These are phyloP conservation scores for Paecilomyces variotii DNA, from an alignment of 2,329 filamentous ascomycete genomes.

Conservation along the genomic window DNA sequence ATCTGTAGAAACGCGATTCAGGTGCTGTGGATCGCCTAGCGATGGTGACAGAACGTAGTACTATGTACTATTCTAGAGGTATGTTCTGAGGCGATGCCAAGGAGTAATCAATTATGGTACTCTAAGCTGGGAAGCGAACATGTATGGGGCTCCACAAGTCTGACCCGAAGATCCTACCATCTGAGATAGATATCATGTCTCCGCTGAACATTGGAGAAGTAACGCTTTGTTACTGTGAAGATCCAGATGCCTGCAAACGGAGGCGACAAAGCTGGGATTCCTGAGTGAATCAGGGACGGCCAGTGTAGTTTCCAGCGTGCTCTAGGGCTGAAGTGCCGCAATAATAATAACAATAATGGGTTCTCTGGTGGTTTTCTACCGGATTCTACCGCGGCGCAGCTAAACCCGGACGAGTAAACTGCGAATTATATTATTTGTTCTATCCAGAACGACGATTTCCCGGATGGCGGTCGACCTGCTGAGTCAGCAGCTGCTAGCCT, in stretches of 20 bases:
- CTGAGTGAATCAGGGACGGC: too few relatives aligned
- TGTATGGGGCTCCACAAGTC: not conserved
- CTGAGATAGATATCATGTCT: not conserved
- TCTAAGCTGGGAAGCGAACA: not conserved
- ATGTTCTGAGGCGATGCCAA: not conserved
- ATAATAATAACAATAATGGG: not conserved
- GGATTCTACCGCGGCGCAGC: not conserved
- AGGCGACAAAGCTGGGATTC: not conserved
- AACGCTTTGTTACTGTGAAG: not conserved
- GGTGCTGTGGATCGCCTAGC: not conserved
- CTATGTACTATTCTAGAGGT: too few relatives aligned
- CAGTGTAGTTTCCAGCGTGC: not conserved
- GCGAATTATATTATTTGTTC: not conserved
- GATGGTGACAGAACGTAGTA: not conserved
- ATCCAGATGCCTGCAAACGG: not conserved
- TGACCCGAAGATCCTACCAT: not conserved
- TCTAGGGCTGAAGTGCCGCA: not conserved
- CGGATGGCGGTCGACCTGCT: conserved; percentile 12
- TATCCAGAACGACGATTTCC: conserved; percentile 11
- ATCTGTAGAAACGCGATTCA: not conserved
- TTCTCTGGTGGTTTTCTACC: not conserved
- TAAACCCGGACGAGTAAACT: not conserved
- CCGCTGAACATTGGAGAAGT: not conserved
- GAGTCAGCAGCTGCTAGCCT: conserved; percentile 17
- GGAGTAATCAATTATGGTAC: not conserved